Percentiles rank a stretch among this genome's conserved stretches.
These are phyloP conservation scores for Blastocladiella britannica DNA, from an alignment of 192 early-diverging fungal species.

Conservation along the genomic window DNA sequence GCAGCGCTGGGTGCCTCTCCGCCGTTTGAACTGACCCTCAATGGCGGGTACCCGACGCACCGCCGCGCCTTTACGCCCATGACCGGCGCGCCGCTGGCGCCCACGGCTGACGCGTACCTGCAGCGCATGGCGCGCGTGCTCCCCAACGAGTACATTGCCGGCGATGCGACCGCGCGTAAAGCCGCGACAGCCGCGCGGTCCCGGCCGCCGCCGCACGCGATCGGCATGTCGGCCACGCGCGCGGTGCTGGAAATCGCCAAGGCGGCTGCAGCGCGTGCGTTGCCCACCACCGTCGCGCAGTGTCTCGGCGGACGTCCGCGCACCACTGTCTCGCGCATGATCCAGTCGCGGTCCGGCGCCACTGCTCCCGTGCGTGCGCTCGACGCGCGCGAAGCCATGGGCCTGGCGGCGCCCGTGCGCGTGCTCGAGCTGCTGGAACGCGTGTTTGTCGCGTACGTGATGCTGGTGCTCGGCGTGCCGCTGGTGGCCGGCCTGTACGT, in stretches of 20 bases:
- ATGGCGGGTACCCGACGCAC: neutral
- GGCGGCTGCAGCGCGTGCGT: neutral
- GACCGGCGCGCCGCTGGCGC: neutral
- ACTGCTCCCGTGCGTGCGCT: neutral
- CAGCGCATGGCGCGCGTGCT: neutral
- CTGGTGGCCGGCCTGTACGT: no score
- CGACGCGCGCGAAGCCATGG: neutral
- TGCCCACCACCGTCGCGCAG: no score
- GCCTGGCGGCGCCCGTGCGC: neutral
- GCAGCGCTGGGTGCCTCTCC: constrained; percentile 21
- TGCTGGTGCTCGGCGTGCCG: neutral
- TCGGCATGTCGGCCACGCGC: neutral
- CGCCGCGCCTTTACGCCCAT: neutral
- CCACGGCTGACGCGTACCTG: neutral
- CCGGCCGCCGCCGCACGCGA: neutral
- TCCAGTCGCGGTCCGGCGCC: neutral
- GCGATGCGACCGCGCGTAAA: neutral
- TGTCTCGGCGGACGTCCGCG: neutral
- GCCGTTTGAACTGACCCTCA: constrained; percentile 6
- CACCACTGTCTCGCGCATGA: neutral
- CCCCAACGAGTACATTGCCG: neutral
- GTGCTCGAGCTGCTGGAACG: neutral
- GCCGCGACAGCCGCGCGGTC: neutral
- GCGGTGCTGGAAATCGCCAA: neutral
- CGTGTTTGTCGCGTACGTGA: neutral